Evolutionary conservation across 108 stramenopile genomes (phyloP), one percentile per base, ranked within the genome.

Genomic region (Cyclotella choctawhatcheeana): DNA sequence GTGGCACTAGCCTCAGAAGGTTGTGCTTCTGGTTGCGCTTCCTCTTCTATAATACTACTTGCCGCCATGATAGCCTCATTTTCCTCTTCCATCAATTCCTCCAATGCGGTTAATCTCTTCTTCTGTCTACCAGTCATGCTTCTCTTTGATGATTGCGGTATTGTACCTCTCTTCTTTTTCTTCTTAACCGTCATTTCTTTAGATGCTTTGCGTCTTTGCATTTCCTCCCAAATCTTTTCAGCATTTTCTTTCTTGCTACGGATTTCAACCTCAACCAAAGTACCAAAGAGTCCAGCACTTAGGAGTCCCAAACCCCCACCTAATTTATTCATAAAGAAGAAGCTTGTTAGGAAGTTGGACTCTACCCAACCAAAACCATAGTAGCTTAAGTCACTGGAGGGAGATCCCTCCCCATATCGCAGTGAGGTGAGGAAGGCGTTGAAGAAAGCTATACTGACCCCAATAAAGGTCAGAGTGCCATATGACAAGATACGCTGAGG

Each of bases 341-440:
- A 89, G 22, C 65, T 48, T 18, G 51, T 60, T 0, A 94, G 0
- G 14, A 62, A 74, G 61, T 86, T 88, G 14, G 48, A 43, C 35
- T 86, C 64, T 5, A 92, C 86, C 91, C 91, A 94, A 26, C 76
- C 89, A 82, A 91, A 94, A 0, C 89, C 91, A 35, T 78, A 69
- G 20, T 88, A 80, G 6, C 53, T 58, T 37, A 93, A 65, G 13
- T 70, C 77, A 17, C 27, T 31, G 16, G 61, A 56, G 0, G 82
- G 76, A 12, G 74, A 62, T 0, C 82, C 82, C 22, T 82, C 83
- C 0, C 73, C 79, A 35, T 32, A 81, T 35, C 92, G 72, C 13
- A 93, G 25, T 44, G 89, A 85, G 0, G 82, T 76, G 26, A 93
- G 70, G 60, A 93, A 93, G 34, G 77, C 88, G 67, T 93, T 93